Percentiles rank a stretch among this genome's conserved stretches.
These are phyloP conservation scores for Aspergillus unguis DNA, from an alignment of 2,329 filamentous ascomycete genomes.

Conservation along the genomic window DNA sequence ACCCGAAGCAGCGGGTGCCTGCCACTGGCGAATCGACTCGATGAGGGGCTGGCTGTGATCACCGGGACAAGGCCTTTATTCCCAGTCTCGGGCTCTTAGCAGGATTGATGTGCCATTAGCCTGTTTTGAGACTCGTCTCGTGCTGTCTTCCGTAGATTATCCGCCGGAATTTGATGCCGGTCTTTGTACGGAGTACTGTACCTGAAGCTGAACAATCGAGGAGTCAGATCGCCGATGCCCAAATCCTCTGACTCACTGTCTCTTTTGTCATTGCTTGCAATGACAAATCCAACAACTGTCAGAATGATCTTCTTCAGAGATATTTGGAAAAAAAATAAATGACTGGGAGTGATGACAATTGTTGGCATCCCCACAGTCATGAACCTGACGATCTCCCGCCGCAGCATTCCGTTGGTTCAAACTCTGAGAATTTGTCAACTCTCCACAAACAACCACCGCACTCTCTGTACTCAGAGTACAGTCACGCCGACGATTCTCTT, in stretches of 20 bases:
- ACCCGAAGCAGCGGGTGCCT: background rate
- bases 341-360: background rate
- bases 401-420: slow-evolving; percentile 1
- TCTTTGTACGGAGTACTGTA: too few species aligned
- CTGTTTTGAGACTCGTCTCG: too few species aligned
- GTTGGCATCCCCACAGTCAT: background rate
- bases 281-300: too few species aligned
- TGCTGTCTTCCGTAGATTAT: too few species aligned
- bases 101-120: too few species aligned
- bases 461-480: background rate
- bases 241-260: too few species aligned
- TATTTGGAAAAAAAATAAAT: background rate
- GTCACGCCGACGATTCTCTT: background rate
- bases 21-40: too few species aligned
- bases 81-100: background rate
- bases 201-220: too few species aligned
- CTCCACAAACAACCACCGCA: background rate
- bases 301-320: too few species aligned
- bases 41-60: background rate
- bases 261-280: too few species aligned
- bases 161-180: too few species aligned
- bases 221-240: too few species aligned
- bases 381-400: slow-evolving; percentile 11
- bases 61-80: background rate
- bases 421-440: background rate